Evolutionary conservation across 352 stramenopile species (phyloP).

Genomic region (Phytophthora sp.): DNA sequence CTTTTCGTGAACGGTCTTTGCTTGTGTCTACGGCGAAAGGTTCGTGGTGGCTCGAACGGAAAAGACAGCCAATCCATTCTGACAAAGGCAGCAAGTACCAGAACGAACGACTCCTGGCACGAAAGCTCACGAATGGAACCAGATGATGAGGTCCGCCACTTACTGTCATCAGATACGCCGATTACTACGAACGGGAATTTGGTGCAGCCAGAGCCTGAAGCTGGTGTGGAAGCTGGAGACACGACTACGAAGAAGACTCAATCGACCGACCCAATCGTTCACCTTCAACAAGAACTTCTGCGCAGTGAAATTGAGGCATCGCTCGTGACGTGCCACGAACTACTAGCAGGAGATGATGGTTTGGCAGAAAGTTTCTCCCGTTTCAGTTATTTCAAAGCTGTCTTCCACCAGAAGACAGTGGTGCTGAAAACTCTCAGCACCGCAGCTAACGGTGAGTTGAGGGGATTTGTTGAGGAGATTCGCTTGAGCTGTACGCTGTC

Average conservation of each 20-base stretch:
- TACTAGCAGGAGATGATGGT: neutral
- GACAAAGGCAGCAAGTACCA: slow-evolving; percentile 19
- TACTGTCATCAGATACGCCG: slow-evolving; percentile 27
- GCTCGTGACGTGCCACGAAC: slow-evolving; percentile 13
- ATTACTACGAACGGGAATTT: slow-evolving; percentile 23
- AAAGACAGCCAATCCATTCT: slow-evolving; percentile 3
- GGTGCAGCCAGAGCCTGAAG: too few relatives aligned
- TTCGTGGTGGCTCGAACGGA: slow-evolving; percentile 6
- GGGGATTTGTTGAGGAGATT: slow-evolving; percentile 36
- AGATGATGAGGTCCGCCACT: slow-evolving; percentile 29
- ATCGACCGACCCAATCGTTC: slow-evolving; percentile 4
- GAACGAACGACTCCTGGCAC: slow-evolving; percentile 29
- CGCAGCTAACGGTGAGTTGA: slow-evolving; percentile 13
- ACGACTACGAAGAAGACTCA: slow-evolving; percentile 4
- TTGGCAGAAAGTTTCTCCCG: slow-evolving; percentile 18
- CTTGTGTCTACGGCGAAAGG: slow-evolving; percentile 27
- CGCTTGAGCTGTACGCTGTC: slow-evolving; percentile 34
- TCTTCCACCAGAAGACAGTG: slow-evolving; percentile 25
- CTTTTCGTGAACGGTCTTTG: slow-evolving; percentile 35
- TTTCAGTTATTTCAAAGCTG: slow-evolving; percentile 39
- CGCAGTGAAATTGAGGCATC: slow-evolving; percentile 22
- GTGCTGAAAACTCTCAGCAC: slow-evolving; percentile 29
- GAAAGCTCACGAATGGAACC: slow-evolving; percentile 20
- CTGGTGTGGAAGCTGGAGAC: neutral
- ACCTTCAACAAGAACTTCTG: slow-evolving; percentile 28